Base-by-base conservation (phyloP, 768 basidiomycete genomes). In the Suillus hirtellus region DNA sequence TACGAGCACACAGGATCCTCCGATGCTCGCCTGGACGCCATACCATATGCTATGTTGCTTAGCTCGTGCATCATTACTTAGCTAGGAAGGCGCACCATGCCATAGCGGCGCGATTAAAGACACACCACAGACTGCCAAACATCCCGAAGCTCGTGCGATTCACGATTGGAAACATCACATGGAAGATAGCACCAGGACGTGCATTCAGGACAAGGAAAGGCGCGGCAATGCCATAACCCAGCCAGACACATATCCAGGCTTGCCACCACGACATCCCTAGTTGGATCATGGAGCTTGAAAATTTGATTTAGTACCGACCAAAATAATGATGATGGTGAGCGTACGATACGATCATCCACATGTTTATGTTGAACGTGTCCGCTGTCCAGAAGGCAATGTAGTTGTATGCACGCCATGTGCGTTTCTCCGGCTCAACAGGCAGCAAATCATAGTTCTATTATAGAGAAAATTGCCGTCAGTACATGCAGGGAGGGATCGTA, bases 231-330 rank as follows among this genome's bases (percentile, higher is more conserved):
- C 71, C 84, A 72, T 80, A 89, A 53, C 80, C 86, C 42, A 89
- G 66, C 88, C 87, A 90, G 14, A 89, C 88, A 63, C 88, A 92
- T 60, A 93, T 81, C 89, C 92, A 90, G 17, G 92, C 87, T 72
- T 92, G 89, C 90, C 89, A 93, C 90, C 89, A 92, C 0, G 87
- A 87, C 37, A 92, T 81, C 3, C 88, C 88, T 34, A 86, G 75
- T 65, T 88, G 84, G 37, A 88, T 82, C 89, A 91, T 89, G 14
- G 88, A 87, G 1, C 56, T 58, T 58, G 56, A 15, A 40, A 1
- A 31, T 42, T 27, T 58, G 15, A 58, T 31, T 58, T 10, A 42
- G 19, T 11, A 42, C 24, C 10, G 3, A 58, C 4, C 24, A 42
- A 42, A 12, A 24, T 9, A 9, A 11, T 27, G 5, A 17, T 17